Conservation (phyloP, 2,329 filamentous ascomycete genomes). For the Aspergillus fischeri region DNA sequence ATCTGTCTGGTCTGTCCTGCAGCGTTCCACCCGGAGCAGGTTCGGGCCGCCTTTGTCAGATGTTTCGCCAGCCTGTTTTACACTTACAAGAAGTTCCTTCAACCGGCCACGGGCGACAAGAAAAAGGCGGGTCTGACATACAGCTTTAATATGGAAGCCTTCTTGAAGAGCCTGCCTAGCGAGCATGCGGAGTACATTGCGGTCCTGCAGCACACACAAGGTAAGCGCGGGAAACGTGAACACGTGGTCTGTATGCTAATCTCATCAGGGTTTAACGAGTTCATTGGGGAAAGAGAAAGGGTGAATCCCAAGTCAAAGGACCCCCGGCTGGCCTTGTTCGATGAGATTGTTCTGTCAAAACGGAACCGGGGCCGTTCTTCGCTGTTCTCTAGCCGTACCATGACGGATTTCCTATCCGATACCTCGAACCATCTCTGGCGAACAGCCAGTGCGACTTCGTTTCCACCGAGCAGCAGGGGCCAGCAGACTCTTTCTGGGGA, state of each 20-base stretch:
- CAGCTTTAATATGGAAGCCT: slow-evolving; percentile 64
- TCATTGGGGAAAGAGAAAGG: slow-evolving; percentile 60
- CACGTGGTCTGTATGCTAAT: slow-evolving; percentile 1
- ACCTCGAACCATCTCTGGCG: slow-evolving; percentile 62
- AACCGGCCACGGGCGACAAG: slow-evolving; percentile 56
- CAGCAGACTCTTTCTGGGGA: slow-evolving; percentile 45
- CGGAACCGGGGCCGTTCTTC: slow-evolving; percentile 57
- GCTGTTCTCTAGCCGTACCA: slow-evolving; percentile 49
- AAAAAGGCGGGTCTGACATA: slow-evolving; percentile 61
- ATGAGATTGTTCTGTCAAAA: slow-evolving; percentile 62
- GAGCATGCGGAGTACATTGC: slow-evolving; percentile 63
- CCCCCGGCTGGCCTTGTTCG: slow-evolving; percentile 57
- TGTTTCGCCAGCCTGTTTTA: slow-evolving; percentile 67
- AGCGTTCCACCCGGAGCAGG: slow-evolving; percentile 63
- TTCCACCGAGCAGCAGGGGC: slow-evolving; percentile 49
- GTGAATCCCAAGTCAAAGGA: slow-evolving; percentile 49
- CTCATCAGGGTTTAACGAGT: slow-evolving; percentile 55
- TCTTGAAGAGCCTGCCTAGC: slow-evolving; percentile 59
- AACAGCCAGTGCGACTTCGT: slow-evolving; percentile 56
- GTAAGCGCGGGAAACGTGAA: slow-evolving; percentile 24
- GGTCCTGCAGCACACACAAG: slow-evolving; percentile 62
- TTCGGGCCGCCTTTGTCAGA: slow-evolving; percentile 64
- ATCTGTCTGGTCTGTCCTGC: slow-evolving; percentile 63
- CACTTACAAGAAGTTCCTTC: slow-evolving; percentile 62
- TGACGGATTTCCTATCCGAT: slow-evolving; percentile 57